Base-by-base conservation (phyloP, 345 rosid genomes). In the Gynandropsis gynandra region DNA sequence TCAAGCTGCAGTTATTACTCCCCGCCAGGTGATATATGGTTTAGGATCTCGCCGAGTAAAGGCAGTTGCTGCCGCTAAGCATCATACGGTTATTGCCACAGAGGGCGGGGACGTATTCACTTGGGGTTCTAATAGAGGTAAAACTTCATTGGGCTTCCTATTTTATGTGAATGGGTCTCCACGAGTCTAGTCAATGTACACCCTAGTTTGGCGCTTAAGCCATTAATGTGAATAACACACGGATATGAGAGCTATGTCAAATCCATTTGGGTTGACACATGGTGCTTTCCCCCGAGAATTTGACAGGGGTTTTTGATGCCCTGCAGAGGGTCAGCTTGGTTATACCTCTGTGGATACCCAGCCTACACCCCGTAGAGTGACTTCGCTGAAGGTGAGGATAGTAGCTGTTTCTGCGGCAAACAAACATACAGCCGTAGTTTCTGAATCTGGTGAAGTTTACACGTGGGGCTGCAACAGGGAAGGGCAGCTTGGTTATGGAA, bases 61-160 rank as follows among this genome's bases (percentile, higher is more conserved):
- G 71, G 89, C 95, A 55, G 74, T 92, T 73, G 89, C 95, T 32
- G 98, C 98, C 61, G 96, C 98, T 63, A 92, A 92, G 69, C 98
- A 92, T 67, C 98, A 92, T 74, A 82, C 96, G 34, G 87, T 92
- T 60, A 71, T 87, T 72, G 93, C 89, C 63, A 85, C 88, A 8
- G 95, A 87, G 70, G 72, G 81, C 9, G 98, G 98, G 63, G 89
- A 78, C 55, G 93, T 92, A 20, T 80, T 76, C 70, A 85, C 98
- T 8, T 92, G 98, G 96, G 98, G 98, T 66, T 92, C 96, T 52
- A 87, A 87, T 70, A 82, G 98, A 81, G 98, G 98, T 87, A 76
- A 64, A 53, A 6, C 19, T 44, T 48, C 9, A 8, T 29, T 13
- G 9, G 18, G 10, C 48, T 18, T 33, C 39, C 47, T 50, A 35